phyloP scores from a whole-genome alignment of 768 basidiomycete species.

The Imleria badia region DNA sequence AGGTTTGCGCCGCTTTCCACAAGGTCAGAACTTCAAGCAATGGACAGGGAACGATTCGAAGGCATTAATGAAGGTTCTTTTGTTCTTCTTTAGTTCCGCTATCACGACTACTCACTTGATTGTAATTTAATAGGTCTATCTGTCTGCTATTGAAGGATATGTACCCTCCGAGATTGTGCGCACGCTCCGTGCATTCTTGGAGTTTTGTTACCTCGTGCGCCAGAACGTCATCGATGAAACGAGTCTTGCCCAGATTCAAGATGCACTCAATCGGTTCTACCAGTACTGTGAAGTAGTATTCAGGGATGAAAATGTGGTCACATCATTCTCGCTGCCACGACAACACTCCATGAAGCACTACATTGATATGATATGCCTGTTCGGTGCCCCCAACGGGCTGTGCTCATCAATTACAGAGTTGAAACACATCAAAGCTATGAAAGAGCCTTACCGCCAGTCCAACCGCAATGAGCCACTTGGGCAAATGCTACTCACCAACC shows the following conservation, averaged over 20 bases:
- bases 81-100: too few species aligned
- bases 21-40: conserved; percentile 34
- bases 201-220: conserved; percentile 35
- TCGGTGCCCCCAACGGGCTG: conserved; percentile 35
- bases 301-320: conserved; percentile 8
- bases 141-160: conserved; percentile 23
- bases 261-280: conserved; percentile 21
- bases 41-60: conserved; percentile 41
- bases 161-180: conserved; percentile 19
- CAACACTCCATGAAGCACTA: conserved; percentile 37
- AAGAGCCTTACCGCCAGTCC: conserved; percentile 28
- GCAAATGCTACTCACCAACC: neutral
- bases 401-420: conserved; percentile 39
- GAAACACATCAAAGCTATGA: conserved; percentile 36
- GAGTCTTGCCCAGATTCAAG: conserved; percentile 15
- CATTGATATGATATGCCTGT: conserved; percentile 15
- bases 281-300: conserved; percentile 20
- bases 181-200: conserved; percentile 20
- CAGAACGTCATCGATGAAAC: conserved; percentile 15
- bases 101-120: too few species aligned
- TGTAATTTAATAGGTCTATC: too few species aligned
- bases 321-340: conserved; percentile 25
- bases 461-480: neutral
- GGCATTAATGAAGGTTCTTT: conserved; percentile 38
- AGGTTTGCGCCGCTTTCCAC: conserved; percentile 28